Conservation (phyloP, 75 land plant species). For the Pseudotsuga menziesii region DNA sequence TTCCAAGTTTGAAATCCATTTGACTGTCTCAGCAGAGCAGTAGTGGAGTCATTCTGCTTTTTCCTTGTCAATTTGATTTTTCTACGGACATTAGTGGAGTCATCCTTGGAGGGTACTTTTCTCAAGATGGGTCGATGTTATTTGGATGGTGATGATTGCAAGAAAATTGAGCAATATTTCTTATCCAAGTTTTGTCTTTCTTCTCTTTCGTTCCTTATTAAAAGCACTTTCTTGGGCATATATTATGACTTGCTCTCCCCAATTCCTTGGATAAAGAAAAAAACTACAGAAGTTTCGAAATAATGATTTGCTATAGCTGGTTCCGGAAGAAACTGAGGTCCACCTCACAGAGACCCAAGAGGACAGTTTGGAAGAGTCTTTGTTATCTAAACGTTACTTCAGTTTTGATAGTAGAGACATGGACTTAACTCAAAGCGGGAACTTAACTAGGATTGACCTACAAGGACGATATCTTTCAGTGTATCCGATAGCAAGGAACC, state of each 20-base stretch:
- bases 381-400: conserved; percentile 30
- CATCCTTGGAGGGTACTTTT: conserved; percentile 64
- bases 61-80: conserved; percentile 82
- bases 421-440: conserved; percentile 7
- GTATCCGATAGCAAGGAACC: conserved; percentile 54
- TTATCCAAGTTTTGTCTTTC: conserved; percentile 79
- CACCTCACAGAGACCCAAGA: conserved; percentile 33
- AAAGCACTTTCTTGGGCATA: conserved; percentile 81
- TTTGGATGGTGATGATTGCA: conserved; percentile 80
- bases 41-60: conserved; percentile 86
- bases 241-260: conserved; percentile 85
- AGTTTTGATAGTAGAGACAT: conserved; percentile 3
- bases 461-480: conserved; percentile 56
- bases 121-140: conserved; percentile 70
- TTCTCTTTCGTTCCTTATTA: conserved; percentile 80
- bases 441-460: conserved; percentile 27
- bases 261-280: conserved; percentile 84
- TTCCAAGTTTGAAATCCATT: conserved; percentile 76
- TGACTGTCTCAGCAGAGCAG: conserved; percentile 90
- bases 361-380: conserved; percentile 38
- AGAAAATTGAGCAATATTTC: conserved; percentile 72
- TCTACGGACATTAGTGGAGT: conserved; percentile 69
- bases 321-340: conserved; percentile 55
- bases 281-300: conserved; percentile 57
- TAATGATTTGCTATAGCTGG: conserved; percentile 64